A percentile compares a stretch with the other conserved stretches of the same genome.
These are phyloP conservation scores for Xylariaceae sp. DNA, from an alignment of 2,329 filamentous ascomycete genomes.

Conservation along the genomic window DNA sequence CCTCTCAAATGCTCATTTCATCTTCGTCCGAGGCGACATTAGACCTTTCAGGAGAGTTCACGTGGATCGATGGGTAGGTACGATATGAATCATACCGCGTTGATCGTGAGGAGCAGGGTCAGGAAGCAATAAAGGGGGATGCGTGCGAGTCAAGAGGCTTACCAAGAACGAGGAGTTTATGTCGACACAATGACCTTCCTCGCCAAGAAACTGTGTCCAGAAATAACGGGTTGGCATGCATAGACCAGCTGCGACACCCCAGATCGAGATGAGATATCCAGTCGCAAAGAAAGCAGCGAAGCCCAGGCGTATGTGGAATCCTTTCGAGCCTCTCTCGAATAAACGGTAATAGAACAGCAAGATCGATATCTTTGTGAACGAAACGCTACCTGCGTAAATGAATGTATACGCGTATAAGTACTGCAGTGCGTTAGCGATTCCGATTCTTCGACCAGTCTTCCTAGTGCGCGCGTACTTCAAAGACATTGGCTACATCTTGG, in stretches of 20 bases:
- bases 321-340: conserved; percentile 28
- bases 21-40: too few species aligned
- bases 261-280: conserved; percentile 28
- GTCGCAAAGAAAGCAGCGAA: conserved; percentile 23
- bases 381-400: conserved; percentile 30
- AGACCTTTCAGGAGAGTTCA: too few species aligned
- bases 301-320: conserved; percentile 23
- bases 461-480: conserved; percentile 16
- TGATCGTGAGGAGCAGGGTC: too few species aligned
- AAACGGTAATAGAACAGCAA: conserved; percentile 33
- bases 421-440: conserved; percentile 13
- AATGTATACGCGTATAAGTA: conserved; percentile 31
- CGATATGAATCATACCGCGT: too few species aligned
- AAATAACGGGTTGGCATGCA: conserved; percentile 26
- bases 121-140: too few species aligned
- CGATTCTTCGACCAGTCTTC: too few species aligned
- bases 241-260: conserved; percentile 18
- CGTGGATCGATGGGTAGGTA: too few species aligned
- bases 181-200: conserved; percentile 27
- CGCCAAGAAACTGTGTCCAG: conserved; percentile 25
- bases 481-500: conserved; percentile 15
- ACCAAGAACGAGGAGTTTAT: conserved; percentile 24
- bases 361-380: conserved; percentile 32
- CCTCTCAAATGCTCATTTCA: too few species aligned
- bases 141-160: too few species aligned